Evolutionary conservation across 805 yeast species (phyloP).

Genomic region (Candida ipomoeae): DNA sequence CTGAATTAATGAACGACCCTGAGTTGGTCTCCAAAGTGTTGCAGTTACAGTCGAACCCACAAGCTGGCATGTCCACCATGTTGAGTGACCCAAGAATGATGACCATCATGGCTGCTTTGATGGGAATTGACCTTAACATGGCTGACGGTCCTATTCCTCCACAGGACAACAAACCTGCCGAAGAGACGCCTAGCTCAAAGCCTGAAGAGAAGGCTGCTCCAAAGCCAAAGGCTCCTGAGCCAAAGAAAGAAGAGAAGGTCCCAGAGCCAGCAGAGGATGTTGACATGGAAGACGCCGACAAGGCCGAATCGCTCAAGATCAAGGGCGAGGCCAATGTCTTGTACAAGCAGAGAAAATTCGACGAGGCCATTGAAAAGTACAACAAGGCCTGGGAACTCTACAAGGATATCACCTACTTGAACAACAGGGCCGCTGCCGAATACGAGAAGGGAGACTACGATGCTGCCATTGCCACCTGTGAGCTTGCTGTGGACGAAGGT

Average conservation of each 20-base stretch:
- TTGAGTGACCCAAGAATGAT: slow-evolving; percentile 79
- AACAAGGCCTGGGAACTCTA: slow-evolving; percentile 77
- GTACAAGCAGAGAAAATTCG: slow-evolving; percentile 84
- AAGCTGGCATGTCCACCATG: slow-evolving; percentile 64
- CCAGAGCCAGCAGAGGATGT: slow-evolving; percentile 25
- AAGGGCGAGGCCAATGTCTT: slow-evolving; percentile 83
- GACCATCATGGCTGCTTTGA: slow-evolving; percentile 79
- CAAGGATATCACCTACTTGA: slow-evolving; percentile 87
- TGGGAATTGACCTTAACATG: slow-evolving; percentile 73
- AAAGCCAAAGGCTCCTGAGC: slow-evolving; percentile 6
- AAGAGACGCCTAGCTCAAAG: slow-evolving; percentile 12
- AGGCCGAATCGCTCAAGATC: slow-evolving; percentile 57
- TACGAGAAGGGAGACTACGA: slow-evolving; percentile 92
- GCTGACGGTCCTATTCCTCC: slow-evolving; percentile 20
- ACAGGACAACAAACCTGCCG: slow-evolving; percentile 7
- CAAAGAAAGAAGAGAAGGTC: slow-evolving; percentile 1
- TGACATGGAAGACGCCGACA: slow-evolving; percentile 34
- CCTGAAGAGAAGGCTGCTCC: slow-evolving; percentile 12
- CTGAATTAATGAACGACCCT: slow-evolving; percentile 85
- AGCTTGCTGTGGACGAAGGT: slow-evolving; percentile 82
- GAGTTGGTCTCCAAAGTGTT: slow-evolving; percentile 65
- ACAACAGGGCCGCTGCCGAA: slow-evolving; percentile 97
- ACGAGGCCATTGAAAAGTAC: slow-evolving; percentile 85
- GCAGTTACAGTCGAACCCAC: slow-evolving; percentile 66
- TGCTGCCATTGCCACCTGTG: slow-evolving; percentile 75